Percentiles rank a stretch among this genome's conserved stretches.
Evolutionary conservation across 345 rosid genomes (phyloP).

Genomic region (Aethionema arabicum): DNA sequence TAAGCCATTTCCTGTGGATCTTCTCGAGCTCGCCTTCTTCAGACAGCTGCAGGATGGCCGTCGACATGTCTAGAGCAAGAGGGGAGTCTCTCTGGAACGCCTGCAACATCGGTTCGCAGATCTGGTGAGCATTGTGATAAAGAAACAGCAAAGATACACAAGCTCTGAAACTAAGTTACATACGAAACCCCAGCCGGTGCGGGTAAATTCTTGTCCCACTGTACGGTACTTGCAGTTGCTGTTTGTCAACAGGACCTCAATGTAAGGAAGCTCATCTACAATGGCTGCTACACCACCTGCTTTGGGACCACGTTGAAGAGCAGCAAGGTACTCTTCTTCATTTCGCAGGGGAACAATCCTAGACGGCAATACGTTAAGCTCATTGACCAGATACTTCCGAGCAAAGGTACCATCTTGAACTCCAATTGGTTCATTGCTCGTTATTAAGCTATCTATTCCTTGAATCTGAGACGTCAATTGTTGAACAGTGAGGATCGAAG

Average conservation of each 20-base stretch:
- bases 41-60: constrained; percentile 83
- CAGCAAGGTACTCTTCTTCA: constrained; percentile 50
- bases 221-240: constrained; percentile 66
- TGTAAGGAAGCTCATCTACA: constrained; percentile 92
- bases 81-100: constrained; percentile 97
- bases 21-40: constrained; percentile 90
- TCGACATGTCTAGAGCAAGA: constrained; percentile 85
- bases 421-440: constrained; percentile 71
- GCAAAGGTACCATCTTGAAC: constrained; percentile 95
- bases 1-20: constrained; percentile 82
- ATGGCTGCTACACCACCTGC: constrained; percentile 89
- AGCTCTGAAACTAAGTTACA: constrained; percentile 37
- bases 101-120: constrained; percentile 40
- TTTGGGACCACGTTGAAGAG: constrained; percentile 64
- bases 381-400: constrained; percentile 70
- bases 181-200: constrained; percentile 98
- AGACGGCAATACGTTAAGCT: constrained; percentile 76
- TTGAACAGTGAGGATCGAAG: constrained; percentile 88
- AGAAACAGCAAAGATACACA: neutral
- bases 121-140: constrained; percentile 6
- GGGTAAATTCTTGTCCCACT: constrained; percentile 98
- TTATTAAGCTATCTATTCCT: constrained; percentile 81
- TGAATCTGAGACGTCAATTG: constrained; percentile 74
- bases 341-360: constrained; percentile 57
- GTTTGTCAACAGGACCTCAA: constrained; percentile 70